Conservation (phyloP, 352 stramenopile species). For the Phytophthora lateralis region DNA sequence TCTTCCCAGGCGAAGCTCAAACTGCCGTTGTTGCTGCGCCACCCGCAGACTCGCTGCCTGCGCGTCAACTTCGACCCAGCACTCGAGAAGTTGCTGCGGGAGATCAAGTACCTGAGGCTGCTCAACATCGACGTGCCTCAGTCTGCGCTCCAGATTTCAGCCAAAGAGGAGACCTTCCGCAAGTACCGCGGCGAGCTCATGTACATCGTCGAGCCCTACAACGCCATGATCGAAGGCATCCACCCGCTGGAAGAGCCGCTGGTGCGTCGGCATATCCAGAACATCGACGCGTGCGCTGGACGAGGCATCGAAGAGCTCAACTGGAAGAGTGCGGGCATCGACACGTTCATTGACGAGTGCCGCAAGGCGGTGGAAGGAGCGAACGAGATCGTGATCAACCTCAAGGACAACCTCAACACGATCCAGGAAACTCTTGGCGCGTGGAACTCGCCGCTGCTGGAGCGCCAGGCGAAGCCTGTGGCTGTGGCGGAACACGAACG, state of each 20-base stretch:
- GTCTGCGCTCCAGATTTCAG: slow-evolving; percentile 95
- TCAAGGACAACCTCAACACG: slow-evolving; percentile 96
- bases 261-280: slow-evolving; percentile 94
- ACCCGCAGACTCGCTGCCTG: slow-evolving; percentile 90
- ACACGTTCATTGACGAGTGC: slow-evolving; percentile 95
- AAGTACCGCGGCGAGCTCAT: slow-evolving; percentile 96
- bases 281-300: slow-evolving; percentile 95
- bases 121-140: slow-evolving; percentile 95
- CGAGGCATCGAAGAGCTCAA: slow-evolving; percentile 95
- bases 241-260: slow-evolving; percentile 97
- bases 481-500: slow-evolving; percentile 96
- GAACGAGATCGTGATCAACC: slow-evolving; percentile 94
- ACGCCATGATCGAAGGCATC: slow-evolving; percentile 95
- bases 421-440: slow-evolving; percentile 93
- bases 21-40: slow-evolving; percentile 92
- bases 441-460: slow-evolving; percentile 94
- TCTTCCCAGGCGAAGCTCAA: slow-evolving; percentile 96
- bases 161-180: slow-evolving; percentile 95
- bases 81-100: slow-evolving; percentile 95
- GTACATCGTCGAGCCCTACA: slow-evolving; percentile 98
- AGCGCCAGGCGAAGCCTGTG: slow-evolving; percentile 96
- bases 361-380: slow-evolving; percentile 84
- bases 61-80: slow-evolving; percentile 98
- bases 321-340: slow-evolving; percentile 94
- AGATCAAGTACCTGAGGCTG: slow-evolving; percentile 98